Conservation (phyloP, 192 early-diverging fungal species). For the Phlyctochytrium arcticum region DNA sequence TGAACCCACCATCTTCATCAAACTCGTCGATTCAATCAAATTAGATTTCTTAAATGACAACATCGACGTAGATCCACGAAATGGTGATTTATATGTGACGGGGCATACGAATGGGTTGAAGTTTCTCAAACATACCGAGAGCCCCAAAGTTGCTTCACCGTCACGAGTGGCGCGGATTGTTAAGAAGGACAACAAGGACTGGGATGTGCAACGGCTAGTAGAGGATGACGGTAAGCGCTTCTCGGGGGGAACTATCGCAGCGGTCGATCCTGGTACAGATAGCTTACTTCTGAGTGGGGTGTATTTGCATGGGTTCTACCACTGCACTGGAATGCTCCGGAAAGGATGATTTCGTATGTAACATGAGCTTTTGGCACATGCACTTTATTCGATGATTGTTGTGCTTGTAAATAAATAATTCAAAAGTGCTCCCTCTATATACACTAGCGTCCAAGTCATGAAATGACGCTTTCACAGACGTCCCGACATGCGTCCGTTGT, state of each 20-base stretch:
- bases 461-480: too few species aligned
- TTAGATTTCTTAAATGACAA: neutral
- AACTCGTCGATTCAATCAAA: neutral
- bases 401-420: too few species aligned
- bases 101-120: neutral
- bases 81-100: neutral
- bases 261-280: neutral
- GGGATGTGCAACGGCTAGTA: neutral
- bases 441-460: too few species aligned
- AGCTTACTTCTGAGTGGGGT: neutral
- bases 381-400: too few species aligned
- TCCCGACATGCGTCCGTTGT: too few species aligned
- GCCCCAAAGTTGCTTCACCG: neutral
- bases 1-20: too few species aligned
- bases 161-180: neutral
- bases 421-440: too few species aligned
- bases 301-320: too few species aligned
- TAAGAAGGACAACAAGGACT: neutral
- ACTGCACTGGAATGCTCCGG: too few species aligned
- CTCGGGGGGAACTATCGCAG: conserved; percentile 7
- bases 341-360: too few species aligned
- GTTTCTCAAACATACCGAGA: neutral
- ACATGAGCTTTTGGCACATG: too few species aligned
- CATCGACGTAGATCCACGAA: neutral
- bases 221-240: conserved; percentile 3